These are phyloP conservation scores for Cryomyces antarcticus DNA, from an alignment of 495 filamentous ascomycete species.

Conservation along the genomic window DNA sequence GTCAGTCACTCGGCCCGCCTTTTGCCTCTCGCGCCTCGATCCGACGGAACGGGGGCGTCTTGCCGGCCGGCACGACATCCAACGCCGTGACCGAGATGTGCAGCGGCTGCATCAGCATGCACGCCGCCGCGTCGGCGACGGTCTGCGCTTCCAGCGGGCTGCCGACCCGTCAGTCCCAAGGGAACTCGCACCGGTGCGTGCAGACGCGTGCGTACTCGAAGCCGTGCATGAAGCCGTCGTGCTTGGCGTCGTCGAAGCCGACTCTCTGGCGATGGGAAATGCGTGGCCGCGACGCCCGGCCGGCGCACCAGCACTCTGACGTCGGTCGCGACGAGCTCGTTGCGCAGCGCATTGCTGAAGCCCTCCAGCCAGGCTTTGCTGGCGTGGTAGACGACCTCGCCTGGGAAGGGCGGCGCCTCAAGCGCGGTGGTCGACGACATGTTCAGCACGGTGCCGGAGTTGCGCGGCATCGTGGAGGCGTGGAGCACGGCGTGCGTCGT, in stretches of 20 bases:
- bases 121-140: constrained; percentile 16
- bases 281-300: constrained; percentile 19
- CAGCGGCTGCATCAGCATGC: constrained; percentile 14
- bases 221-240: constrained; percentile 18
- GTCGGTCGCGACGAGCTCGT: constrained; percentile 17
- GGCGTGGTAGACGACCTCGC: constrained; percentile 22
- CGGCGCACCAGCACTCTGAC: constrained; percentile 19
- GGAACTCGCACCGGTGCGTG: background rate
- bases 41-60: background rate
- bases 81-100: constrained; percentile 20
- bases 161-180: too few relatives aligned
- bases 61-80: constrained; percentile 16
- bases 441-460: constrained; percentile 20
- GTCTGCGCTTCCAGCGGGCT: constrained; percentile 13
- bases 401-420: constrained; percentile 18
- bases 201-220: constrained; percentile 4
- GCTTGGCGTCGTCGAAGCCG: constrained; percentile 14
- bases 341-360: constrained; percentile 21
- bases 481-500: constrained; percentile 18
- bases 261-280: constrained; percentile 23
- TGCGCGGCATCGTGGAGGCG: constrained; percentile 10
- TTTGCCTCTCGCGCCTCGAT: background rate
- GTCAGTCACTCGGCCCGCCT: background rate
- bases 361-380: constrained; percentile 22
- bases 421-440: constrained; percentile 19